Percentiles rank a stretch among this genome's conserved stretches.
Evolutionary conservation across 495 filamentous ascomycete genomes (phyloP).

Genomic region (Talaromyces ruber): DNA sequence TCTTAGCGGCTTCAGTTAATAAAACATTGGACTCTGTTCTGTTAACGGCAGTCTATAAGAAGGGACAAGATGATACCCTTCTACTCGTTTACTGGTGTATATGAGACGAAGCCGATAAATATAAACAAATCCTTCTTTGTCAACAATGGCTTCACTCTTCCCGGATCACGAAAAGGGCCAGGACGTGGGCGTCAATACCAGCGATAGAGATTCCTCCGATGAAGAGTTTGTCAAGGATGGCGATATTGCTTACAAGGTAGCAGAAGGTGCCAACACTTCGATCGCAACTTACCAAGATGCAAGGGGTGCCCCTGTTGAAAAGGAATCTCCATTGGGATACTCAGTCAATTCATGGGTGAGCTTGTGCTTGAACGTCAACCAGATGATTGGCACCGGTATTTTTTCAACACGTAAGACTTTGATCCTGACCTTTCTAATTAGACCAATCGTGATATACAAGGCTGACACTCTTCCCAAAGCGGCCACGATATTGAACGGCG

Average conservation of each 20-base stretch:
- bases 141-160: constrained; percentile 3
- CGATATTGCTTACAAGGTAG: background rate
- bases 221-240: constrained; percentile 3
- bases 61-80: background rate
- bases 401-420: constrained; percentile 50
- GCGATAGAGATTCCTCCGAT: background rate
- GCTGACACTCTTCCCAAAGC: constrained; percentile 24
- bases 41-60: background rate
- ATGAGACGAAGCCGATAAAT: background rate
- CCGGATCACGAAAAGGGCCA: constrained; percentile 6
- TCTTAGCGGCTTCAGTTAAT: background rate
- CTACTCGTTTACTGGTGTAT: background rate
- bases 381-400: constrained; percentile 60
- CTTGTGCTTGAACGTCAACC: constrained; percentile 53
- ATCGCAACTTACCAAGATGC: constrained; percentile 53
- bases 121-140: background rate
- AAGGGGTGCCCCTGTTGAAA: constrained; percentile 53
- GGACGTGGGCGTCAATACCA: background rate
- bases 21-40: background rate
- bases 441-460: background rate
- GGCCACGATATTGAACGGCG: constrained; percentile 43
- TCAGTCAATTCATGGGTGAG: constrained; percentile 45
- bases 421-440: background rate
- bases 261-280: constrained; percentile 46
- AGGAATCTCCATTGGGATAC: constrained; percentile 50